A percentile compares a stretch with the other conserved stretches of the same genome.
These are phyloP conservation scores for Geosmithia flava DNA, from an alignment of 2,329 filamentous ascomycete species.

Conservation along the genomic window DNA sequence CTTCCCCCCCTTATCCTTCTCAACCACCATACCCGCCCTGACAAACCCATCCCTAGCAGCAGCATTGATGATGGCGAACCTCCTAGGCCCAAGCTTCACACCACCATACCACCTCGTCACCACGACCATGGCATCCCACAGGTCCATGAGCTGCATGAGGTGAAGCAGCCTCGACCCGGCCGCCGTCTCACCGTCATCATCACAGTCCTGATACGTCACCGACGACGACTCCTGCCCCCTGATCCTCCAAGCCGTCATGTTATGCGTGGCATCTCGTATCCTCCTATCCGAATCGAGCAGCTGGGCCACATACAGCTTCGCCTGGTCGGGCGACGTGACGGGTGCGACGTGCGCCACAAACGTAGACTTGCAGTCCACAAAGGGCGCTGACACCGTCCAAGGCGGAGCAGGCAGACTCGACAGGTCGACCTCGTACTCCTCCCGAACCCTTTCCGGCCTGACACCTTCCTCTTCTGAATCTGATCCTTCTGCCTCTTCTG, in stretches of 20 bases:
- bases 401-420: conserved; percentile 24
- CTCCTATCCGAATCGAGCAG: conserved; percentile 74
- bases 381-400: conserved; percentile 64
- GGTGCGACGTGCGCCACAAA: conserved; percentile 70
- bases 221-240: conserved; percentile 32
- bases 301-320: conserved; percentile 58
- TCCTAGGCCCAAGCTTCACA: conserved; percentile 72
- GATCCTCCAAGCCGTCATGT: conserved; percentile 91
- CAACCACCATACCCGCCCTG: conserved; percentile 56
- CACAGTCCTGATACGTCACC: conserved; percentile 67
- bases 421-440: conserved; percentile 9
- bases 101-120: conserved; percentile 95
- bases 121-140: conserved; percentile 87
- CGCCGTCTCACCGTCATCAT: conserved; percentile 92
- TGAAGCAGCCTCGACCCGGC: conserved; percentile 78
- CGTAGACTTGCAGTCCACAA: conserved; percentile 74
- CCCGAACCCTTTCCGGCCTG: conserved; percentile 4
- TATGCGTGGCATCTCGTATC: conserved; percentile 79
- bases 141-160: conserved; percentile 87
- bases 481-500: conserved; percentile 8
- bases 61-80: conserved; percentile 83
- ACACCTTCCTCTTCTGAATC: conserved; percentile 1
- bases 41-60: conserved; percentile 77
- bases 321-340: conserved; percentile 59
- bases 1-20: conserved; percentile 26